A percentile compares a stretch with the other conserved stretches of the same genome.
Evolutionary conservation across 1,284 basidiomycete genomes (phyloP).

Genomic region (Quambalaria eucalypti): DNA sequence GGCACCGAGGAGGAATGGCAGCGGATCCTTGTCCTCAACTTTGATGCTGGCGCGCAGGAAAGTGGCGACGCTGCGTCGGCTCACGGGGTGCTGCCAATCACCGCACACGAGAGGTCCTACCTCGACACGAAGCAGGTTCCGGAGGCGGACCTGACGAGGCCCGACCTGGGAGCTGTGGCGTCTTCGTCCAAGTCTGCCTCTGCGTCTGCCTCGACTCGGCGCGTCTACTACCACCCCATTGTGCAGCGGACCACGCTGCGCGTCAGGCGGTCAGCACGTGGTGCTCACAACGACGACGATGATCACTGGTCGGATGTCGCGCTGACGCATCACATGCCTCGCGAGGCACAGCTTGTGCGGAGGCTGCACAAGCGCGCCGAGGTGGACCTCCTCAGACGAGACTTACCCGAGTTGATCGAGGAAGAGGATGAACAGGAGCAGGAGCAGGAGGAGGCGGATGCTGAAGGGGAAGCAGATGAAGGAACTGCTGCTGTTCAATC

Average conservation of each 20-base stretch:
- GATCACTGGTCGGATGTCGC: not conserved
- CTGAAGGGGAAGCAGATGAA: slow-evolving; percentile 5
- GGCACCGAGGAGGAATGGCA: not conserved
- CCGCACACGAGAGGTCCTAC: not conserved
- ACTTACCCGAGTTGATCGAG: not conserved
- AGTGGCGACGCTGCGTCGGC: not conserved
- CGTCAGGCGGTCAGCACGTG: not conserved
- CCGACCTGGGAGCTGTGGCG: too few species aligned
- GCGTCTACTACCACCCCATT: slow-evolving; percentile 4
- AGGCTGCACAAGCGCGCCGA: not conserved
- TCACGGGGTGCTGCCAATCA: not conserved
- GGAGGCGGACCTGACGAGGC: too few species aligned
- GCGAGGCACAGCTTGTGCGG: not conserved
- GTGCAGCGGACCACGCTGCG: not conserved
- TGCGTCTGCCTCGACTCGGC: not conserved
- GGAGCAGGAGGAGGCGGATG: slow-evolving; percentile 4
- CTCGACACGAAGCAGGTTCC: too few species aligned
- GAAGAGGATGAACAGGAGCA: slow-evolving; percentile 7
- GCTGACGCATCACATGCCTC: not conserved
- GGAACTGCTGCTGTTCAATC: not conserved
- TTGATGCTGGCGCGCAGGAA: not conserved
- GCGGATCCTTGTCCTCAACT: not conserved
- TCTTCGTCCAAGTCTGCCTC: not conserved
- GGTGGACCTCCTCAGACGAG: not conserved
- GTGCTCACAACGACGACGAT: not conserved